Evolutionary conservation across 2,329 filamentous ascomycete genomes (phyloP).

Genomic region (Pseudocercospora cruenta): DNA sequence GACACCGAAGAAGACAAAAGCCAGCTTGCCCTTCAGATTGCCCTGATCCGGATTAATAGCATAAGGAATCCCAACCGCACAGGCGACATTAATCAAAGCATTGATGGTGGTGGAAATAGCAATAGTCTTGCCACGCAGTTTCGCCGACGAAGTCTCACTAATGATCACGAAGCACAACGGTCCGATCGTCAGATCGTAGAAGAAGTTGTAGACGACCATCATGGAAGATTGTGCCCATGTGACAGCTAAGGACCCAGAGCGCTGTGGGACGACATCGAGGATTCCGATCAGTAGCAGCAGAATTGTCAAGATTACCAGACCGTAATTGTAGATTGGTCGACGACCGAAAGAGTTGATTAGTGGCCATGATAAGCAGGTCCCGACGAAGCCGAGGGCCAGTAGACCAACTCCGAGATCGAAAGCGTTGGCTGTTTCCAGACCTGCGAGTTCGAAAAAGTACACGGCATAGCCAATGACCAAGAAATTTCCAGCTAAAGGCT

Average conservation of each 20-base stretch:
- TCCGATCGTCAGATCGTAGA: conserved; percentile 53
- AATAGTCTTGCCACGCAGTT: conserved; percentile 87
- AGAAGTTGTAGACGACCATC: conserved; percentile 56
- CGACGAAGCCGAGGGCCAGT: conserved; percentile 69
- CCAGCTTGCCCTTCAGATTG: conserved; percentile 46
- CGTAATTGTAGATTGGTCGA: conserved; percentile 72
- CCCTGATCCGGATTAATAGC: conserved; percentile 47
- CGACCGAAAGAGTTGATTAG: conserved; percentile 75
- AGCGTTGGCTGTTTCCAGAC: conserved; percentile 43
- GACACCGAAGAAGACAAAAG: conserved; percentile 47
- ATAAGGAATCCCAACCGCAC: conserved; percentile 44
- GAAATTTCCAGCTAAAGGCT: conserved; percentile 48
- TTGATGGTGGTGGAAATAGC: conserved; percentile 71
- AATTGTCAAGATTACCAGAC: conserved; percentile 68
- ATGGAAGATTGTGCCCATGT: conserved; percentile 37
- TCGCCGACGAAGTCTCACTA: conserved; percentile 77
- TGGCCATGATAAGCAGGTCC: conserved; percentile 77
- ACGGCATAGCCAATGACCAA: conserved; percentile 49
- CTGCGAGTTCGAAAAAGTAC: conserved; percentile 52
- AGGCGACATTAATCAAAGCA: conserved; percentile 69
- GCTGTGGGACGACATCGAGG: conserved; percentile 42
- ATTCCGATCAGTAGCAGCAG: conserved; percentile 64
- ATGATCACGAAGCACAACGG: conserved; percentile 57
- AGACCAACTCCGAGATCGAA: conserved; percentile 55
- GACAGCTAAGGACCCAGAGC: conserved; percentile 23